Base-by-base conservation (phyloP, 179 eudicot genomes). In the Silene coronaria region DNA sequence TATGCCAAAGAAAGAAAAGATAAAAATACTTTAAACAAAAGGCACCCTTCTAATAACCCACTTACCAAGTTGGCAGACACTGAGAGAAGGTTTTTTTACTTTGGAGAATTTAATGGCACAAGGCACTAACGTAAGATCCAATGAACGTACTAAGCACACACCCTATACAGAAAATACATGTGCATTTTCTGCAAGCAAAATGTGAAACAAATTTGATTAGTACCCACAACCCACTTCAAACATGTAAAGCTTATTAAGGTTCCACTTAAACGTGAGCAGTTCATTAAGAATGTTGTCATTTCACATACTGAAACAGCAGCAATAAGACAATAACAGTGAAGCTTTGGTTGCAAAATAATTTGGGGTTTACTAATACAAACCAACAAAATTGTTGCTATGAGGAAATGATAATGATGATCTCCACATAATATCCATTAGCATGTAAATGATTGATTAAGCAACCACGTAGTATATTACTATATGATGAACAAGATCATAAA, bases 21-120 rank as follows among this genome's bases (percentile, higher is more conserved):
- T 34, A 48, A 70, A 71, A 62, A 28, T 10, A 48, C 58, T 51
- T 53, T 60, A 22, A 58, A 63, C 21, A 63, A 45, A 80, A 76
- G 79, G 74, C 66, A 80, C 63, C 27, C 71, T 57, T 76, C 74
- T 53, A 53, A 53, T 77, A 77, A 74, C 65, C 76, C 51, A 30
- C 68, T 71, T 66, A 42, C 53, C 64, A 22, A 60, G 72, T 71
- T 63, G 80, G 80, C 27, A 34, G 45, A 63, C 73, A 59, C 71
- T 72, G 22, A 45, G 14, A 67, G 62, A 80, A 51, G 5, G 5
- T 48, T 23, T 27, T 6, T 26, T 60, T 38, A 69, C 68, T 53
- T 73, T 77, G n/a, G 61, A 34, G 42, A 59, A 24, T 58, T 69
- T 68, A 60, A 51, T 68, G 42, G 70, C 60, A 73, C 62, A 23